Base-by-base conservation (phyloP, 768 basidiomycete genomes). In the Nidularia pulvinata region DNA sequence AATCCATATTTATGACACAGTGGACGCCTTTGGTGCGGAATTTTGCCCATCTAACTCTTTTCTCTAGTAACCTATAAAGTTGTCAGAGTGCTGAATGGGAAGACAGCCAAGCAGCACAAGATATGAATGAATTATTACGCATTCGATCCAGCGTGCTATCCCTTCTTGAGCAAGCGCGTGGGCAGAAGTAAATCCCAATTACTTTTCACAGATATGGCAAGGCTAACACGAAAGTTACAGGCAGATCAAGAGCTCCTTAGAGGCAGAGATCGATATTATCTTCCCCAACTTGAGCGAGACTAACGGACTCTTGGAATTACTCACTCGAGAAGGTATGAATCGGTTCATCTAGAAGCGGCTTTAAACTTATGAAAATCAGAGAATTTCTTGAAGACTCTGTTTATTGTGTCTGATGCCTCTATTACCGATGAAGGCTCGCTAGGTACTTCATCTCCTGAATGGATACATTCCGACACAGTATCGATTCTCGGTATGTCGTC, bases 391-490 rank as follows among this genome's bases (percentile, higher is more conserved):
- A 85, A 84, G 61, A 86, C 83, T 0, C 73, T 96, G 5, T 93
- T 93, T 69, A 90, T 91, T 50, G 88, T 92, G 1, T 95, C 93
- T 1, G 79, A 90, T 51, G 89, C 81, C 11, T 71, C 68, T 5
- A 54, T 93, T 6, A 69, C 67, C 0, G 77, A 83, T 49, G 71
- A 79, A 59, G 73, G 70, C 1, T 76, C 76, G 9, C 55, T 74
- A 14, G 71, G 73, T 2, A 66, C 73, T 2, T 51, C 59, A 5
- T 69, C 78, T 10, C 70, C 76, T 1, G 61, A 61, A 25, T 91
- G 85, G 89, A 43, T 71, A 4, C 83, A 83, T 62, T 66, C 62
- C 19, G 71, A 73, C 33, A 72, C 73, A 13, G 39, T 84, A 34
- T 48, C 65, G 5, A 64, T 83, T 49, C 69, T 76, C 58, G 80